Evolutionary conservation across 2,329 filamentous ascomycete genomes (phyloP), one percentile per base, ranked within the genome.

Genomic region (Hypoxylon sp.): DNA sequence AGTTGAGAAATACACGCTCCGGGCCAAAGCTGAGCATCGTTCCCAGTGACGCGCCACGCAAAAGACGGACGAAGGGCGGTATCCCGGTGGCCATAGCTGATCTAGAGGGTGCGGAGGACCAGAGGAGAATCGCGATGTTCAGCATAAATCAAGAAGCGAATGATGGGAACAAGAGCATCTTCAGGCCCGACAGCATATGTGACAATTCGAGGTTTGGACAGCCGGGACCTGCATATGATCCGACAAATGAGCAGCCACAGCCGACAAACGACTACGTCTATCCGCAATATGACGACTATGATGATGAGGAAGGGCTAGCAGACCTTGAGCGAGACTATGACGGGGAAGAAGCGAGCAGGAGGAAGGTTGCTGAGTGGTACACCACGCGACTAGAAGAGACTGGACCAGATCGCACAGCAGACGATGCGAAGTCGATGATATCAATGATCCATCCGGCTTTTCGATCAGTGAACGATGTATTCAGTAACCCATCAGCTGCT

Each of bases 391-490:
- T 75, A 11, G 33, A 25, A 14, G 17, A 56, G 5, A 63, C 56
- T 14, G n/a, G 44, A 1, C 3, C 58, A 2, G 42, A 68, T 40
- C 27, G 63, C 2, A 55, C 37, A 8, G 20, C 30, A 2, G 68
- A 74, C 35, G 72, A 72, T 46, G 27, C 65, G 3, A 66, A 55
- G 60, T 70, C 75, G 5, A 54, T 72, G 25, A 11, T 77, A 7
- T 75, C 73, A 0, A 64, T 67, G 69, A 65, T 77, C 0, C 75
- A 77, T 44, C 73, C 75, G 22, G 75, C 75, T 0, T 75, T 77
- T 30, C 75, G 68, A 22, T 65, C 73, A 11, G 5, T 31, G 1
- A 5, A 30, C 27, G 14, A 33, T 31, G 14, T 27, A 5, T 70
- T 51, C 44, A 67, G 61, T 10, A 69, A 71, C n/a, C 3, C 13